A percentile compares a stretch with the other conserved stretches of the same genome.
Evolutionary conservation across 768 basidiomycete species (phyloP).

Genomic region (Rhizopogon vinicolor): DNA sequence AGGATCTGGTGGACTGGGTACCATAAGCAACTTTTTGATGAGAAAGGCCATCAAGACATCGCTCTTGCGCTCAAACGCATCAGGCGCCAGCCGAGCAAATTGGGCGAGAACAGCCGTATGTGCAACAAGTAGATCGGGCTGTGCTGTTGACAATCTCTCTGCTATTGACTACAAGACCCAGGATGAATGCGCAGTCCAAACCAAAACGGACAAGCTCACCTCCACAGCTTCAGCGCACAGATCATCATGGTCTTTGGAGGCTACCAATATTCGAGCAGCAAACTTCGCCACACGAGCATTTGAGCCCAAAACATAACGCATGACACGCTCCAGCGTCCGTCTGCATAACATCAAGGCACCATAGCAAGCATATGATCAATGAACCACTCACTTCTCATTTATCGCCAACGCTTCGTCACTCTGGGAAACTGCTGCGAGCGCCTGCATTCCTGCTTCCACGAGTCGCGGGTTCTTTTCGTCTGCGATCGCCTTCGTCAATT

Average conservation of each 20-base stretch:
- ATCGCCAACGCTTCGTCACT: conserved; percentile 55
- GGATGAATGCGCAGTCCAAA: not conserved
- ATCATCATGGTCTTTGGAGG: conserved; percentile 47
- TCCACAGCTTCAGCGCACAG: conserved; percentile 55
- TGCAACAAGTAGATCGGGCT: conserved; percentile 53
- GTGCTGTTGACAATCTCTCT: conserved; percentile 40
- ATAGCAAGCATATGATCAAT: not conserved
- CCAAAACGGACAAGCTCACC: conserved; percentile 34
- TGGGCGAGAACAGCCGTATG: conserved; percentile 72
- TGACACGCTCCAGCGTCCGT: conserved; percentile 61
- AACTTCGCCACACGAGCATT: conserved; percentile 77
- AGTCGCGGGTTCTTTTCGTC: conserved; percentile 53
- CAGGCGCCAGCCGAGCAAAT: conserved; percentile 61
- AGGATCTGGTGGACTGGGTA: conserved; percentile 38
- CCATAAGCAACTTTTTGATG: conserved; percentile 66
- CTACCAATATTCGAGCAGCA: conserved; percentile 70
- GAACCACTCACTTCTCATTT: conserved; percentile 58
- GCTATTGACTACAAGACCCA: conserved; percentile 48
- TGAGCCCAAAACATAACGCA: conserved; percentile 52
- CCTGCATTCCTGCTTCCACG: conserved; percentile 70
- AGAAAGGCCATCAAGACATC: conserved; percentile 70
- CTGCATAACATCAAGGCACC: conserved; percentile 30
- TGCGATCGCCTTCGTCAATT: conserved; percentile 69
- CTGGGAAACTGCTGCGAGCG: conserved; percentile 61
- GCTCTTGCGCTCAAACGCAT: conserved; percentile 75